A percentile compares a stretch with the other conserved stretches of the same genome.
Conservation (phyloP, 2,329 filamentous ascomycete genomes). For the Esteya vermicola region DNA sequence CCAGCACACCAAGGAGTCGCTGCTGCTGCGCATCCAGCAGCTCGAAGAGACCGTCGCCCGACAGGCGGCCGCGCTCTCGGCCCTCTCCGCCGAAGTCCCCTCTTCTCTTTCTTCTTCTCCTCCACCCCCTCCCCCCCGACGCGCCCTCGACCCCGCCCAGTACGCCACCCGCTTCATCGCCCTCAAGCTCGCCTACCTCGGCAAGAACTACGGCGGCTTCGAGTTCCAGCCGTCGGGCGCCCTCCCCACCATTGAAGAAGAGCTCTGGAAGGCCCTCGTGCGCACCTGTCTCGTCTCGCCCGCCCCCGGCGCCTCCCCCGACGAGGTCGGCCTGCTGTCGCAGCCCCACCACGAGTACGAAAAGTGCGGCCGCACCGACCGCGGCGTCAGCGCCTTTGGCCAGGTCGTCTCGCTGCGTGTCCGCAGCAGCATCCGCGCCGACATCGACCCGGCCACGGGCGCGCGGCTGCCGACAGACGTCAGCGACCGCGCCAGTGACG, state of each 20-base stretch:
- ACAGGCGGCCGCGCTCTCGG: neutral
- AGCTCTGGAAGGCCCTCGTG: conserved; percentile 79
- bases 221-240: conserved; percentile 67
- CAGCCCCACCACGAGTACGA: conserved; percentile 91
- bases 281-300: conserved; percentile 74
- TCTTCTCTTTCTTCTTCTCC: too few relatives aligned
- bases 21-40: conserved; percentile 20
- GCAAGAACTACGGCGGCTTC: conserved; percentile 82
- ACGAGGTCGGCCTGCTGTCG: conserved; percentile 61
- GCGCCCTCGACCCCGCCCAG: conserved; percentile 57
- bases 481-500: conserved; percentile 29
- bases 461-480: conserved; percentile 45
- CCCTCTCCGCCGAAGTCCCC: too few relatives aligned
- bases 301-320: conserved; percentile 26
- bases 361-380: conserved; percentile 88
- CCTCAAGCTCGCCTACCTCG: conserved; percentile 86
- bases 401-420: conserved; percentile 81
- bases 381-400: conserved; percentile 89
- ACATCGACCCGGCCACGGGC: conserved; percentile 8
- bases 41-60: conserved; percentile 7
- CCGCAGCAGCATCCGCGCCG: conserved; percentile 48
- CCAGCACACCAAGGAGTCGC: conserved; percentile 12
- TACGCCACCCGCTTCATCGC: conserved; percentile 79
- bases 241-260: conserved; percentile 77
- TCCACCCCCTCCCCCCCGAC: neutral